phyloP scores from a whole-genome alignment of 2,329 filamentous ascomycete genomes.

The Colletotrichum sp. region DNA sequence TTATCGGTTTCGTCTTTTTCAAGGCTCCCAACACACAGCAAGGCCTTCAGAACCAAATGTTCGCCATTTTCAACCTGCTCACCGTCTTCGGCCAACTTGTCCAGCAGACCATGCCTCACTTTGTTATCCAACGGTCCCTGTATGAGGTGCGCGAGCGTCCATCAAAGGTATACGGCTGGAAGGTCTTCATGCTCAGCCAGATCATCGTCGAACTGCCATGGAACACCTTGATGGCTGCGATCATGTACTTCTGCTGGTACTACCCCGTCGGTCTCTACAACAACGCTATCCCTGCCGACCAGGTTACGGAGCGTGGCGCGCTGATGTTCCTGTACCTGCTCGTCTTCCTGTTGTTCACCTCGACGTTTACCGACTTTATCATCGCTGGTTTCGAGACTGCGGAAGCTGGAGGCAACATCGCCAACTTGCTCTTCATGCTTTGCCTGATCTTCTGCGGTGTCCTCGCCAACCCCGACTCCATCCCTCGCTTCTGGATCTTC shows the following conservation, averaged over 20 bases:
- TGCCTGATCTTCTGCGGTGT: slow-evolving; percentile 80
- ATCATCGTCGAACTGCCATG: slow-evolving; percentile 87
- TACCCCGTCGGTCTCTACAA: slow-evolving; percentile 80
- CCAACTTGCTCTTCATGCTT: slow-evolving; percentile 76
- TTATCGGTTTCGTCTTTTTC: slow-evolving; percentile 85
- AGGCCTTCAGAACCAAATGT: slow-evolving; percentile 86
- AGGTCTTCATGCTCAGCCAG: slow-evolving; percentile 82
- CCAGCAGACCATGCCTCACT: slow-evolving; percentile 85
- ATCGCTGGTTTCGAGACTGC: slow-evolving; percentile 78
- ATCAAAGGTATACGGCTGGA: slow-evolving; percentile 85
- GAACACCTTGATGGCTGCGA: slow-evolving; percentile 76
- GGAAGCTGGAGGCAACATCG: slow-evolving; percentile 77
- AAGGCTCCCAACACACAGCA: slow-evolving; percentile 73
- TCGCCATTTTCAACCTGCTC: slow-evolving; percentile 82
- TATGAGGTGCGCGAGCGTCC: slow-evolving; percentile 88
- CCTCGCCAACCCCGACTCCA: slow-evolving; percentile 63
- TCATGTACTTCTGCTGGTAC: slow-evolving; percentile 85
- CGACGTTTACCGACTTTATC: slow-evolving; percentile 79
- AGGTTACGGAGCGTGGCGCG: slow-evolving; percentile 71
- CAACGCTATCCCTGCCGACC: slow-evolving; percentile 67
- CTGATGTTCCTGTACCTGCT: slow-evolving; percentile 81
- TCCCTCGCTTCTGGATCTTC: slow-evolving; percentile 83
- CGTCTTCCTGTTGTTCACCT: slow-evolving; percentile 79
- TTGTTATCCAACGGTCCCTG: slow-evolving; percentile 79
- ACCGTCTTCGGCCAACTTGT: slow-evolving; percentile 82